Percentiles rank a stretch among this genome's conserved stretches.
phyloP scores from a whole-genome alignment of 2,329 filamentous ascomycete genomes.

The Trichoderma brevicompactum region DNA sequence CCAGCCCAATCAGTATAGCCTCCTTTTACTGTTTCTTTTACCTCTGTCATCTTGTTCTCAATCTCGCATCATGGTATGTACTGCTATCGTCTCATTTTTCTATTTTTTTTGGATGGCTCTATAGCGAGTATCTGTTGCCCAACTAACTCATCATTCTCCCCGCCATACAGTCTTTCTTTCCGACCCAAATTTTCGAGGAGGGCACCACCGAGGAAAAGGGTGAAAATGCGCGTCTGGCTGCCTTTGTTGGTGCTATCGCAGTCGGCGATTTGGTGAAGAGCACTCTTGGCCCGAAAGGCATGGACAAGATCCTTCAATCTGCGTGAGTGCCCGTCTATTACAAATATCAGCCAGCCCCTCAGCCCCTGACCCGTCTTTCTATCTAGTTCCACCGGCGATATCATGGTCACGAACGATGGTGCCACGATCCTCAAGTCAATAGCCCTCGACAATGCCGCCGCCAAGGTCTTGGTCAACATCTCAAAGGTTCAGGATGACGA shows the following conservation, averaged over 20 bases:
- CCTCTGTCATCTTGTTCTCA: slow-evolving; percentile 32
- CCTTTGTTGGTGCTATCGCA: slow-evolving; percentile 96
- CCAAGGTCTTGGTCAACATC: slow-evolving; percentile 98
- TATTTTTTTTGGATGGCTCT: neutral
- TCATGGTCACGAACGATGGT: slow-evolving; percentile 98
- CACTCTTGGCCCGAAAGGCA: slow-evolving; percentile 94
- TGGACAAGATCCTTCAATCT: slow-evolving; percentile 98
- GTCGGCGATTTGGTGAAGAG: slow-evolving; percentile 98
- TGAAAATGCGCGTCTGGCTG: slow-evolving; percentile 97
- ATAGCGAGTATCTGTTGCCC: neutral
- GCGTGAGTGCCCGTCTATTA: slow-evolving; percentile 63
- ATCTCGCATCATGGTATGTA: slow-evolving; percentile 25
- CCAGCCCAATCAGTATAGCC: slow-evolving; percentile 9
- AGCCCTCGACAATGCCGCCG: slow-evolving; percentile 95
- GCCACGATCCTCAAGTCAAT: slow-evolving; percentile 98
- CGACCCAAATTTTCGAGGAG: slow-evolving; percentile 97
- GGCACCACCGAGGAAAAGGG: slow-evolving; percentile 98
- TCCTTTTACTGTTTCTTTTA: neutral
- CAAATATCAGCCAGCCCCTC: slow-evolving; percentile 14
- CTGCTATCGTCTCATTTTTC: neutral
- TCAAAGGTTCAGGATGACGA: slow-evolving; percentile 99
- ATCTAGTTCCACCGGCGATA: slow-evolving; percentile 85
- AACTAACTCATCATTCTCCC: slow-evolving; percentile 22
- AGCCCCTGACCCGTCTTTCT: slow-evolving; percentile 25
- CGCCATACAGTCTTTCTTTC: slow-evolving; percentile 66